Percentiles rank a stretch among this genome's conserved stretches.
These are phyloP conservation scores for Stentor roeselii DNA, from an alignment of 73 alveolate genomes.

Conservation along the genomic window DNA sequence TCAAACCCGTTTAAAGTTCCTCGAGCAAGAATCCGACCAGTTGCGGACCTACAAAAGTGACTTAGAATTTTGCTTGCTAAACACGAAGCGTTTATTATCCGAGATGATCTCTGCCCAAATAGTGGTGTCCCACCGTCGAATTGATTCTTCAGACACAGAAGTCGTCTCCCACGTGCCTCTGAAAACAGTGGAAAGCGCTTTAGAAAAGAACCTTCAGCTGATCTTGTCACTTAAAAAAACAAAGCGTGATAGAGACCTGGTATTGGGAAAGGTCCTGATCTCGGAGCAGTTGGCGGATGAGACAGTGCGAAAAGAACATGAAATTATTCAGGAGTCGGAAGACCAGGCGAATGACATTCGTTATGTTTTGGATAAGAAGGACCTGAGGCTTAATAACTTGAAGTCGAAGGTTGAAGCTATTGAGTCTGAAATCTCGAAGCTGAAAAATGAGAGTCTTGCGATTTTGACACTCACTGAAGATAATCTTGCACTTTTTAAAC, in stretches of 20 bases:
- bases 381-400: not conserved
- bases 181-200: not conserved
- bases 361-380: slow-evolving; percentile 16
- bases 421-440: not conserved
- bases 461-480: not conserved
- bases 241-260: not conserved
- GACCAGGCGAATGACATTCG: not conserved
- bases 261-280: not conserved
- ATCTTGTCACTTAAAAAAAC: not conserved
- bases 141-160: slow-evolving; percentile 15
- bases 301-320: not conserved
- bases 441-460: not conserved
- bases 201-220: not conserved
- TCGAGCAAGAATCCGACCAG: slow-evolving; percentile 20
- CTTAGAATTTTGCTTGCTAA: slow-evolving; percentile 12
- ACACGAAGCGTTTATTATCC: not conserved
- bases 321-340: not conserved
- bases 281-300: slow-evolving; percentile 18
- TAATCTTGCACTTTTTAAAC: not conserved
- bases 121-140: not conserved
- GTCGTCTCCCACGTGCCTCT: not conserved
- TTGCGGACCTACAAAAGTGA: slow-evolving; percentile 14
- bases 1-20: not conserved
- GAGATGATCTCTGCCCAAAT: slow-evolving; percentile 5
- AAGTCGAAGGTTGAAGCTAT: not conserved